Base-by-base conservation (phyloP, 2,329 filamentous ascomycete species). In the Pestalotiopsis sp. region DNA sequence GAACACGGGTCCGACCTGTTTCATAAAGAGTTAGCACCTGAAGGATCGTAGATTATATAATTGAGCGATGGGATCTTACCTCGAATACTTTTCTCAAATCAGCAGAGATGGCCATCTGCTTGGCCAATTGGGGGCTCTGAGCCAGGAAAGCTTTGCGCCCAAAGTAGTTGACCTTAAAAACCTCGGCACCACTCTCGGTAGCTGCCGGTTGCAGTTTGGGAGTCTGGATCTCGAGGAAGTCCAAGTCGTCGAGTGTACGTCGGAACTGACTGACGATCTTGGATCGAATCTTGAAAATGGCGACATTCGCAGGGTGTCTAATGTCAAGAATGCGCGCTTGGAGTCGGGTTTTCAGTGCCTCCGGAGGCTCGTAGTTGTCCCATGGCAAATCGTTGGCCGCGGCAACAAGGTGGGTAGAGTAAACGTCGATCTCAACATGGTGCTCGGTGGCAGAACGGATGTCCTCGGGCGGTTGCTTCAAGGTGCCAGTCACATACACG, bases 141-240 rank as follows among this genome's bases (percentile, higher is more conserved):
- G 95, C 95, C 14, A 98, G 83, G 83, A 96, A 98, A 3, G 94
- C 95, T 23, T 89, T 89, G 66, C 95, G 90, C 38, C 91, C 93
- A 82, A 98, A 98, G 82, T 98, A 98, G 76, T 96, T 93, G 63
- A 97, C 89, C 78, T 93, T 91, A 85, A 98, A 98, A 4, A 98
- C 95, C 72, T 93, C 94, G 14, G 95, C 91, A 61, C 95, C 95
- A 61, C 93, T 97, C 80, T 98, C 95, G 0, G 95, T 97, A 1
- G 95, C 95, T 13, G 92, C 91, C 1, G 93, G 93, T 83, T 97
- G 94, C 58, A 98, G 84, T 82, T 97, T 98, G 2, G 95, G 95
- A 0, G 94, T 97, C 78, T 97, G 94, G 70, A 98, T 97, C 80
- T 98, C 95, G 69, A 97, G 91, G 78, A 98, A 98, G 17, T 90